Conservation (phyloP, 805 yeast genomes). For the Komagataella pseudopastoris region DNA sequence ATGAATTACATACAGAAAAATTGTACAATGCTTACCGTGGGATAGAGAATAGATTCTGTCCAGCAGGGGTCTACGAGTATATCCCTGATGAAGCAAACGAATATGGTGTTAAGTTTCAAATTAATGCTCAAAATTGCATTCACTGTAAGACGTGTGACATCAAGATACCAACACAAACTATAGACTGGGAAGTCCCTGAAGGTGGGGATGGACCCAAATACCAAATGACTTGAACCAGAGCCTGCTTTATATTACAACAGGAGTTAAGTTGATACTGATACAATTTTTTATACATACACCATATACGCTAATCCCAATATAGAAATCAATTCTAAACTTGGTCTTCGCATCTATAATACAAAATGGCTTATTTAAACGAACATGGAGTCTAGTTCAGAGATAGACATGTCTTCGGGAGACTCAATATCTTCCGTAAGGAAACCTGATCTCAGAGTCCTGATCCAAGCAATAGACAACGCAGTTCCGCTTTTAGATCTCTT, state of each 20-base stretch:
- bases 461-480: constrained; percentile 45
- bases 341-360: neutral
- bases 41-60: constrained; percentile 85
- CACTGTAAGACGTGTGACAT: constrained; percentile 98
- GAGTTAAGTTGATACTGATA: neutral
- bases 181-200: constrained; percentile 95
- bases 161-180: constrained; percentile 90
- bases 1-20: constrained; percentile 48
- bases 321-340: neutral
- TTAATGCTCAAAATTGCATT: constrained; percentile 93
- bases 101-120: constrained; percentile 73
- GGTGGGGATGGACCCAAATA: constrained; percentile 99
- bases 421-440: constrained; percentile 68
- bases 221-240: constrained; percentile 40
- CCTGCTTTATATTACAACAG: neutral
- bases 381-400: constrained; percentile 51
- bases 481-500: constrained; percentile 2
- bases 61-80: constrained; percentile 97
- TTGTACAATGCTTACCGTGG: constrained; percentile 76
- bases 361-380: constrained; percentile 14
- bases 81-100: constrained; percentile 43
- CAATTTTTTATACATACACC: neutral
- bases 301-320: neutral
- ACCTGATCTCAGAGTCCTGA: constrained; percentile 61
- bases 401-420: constrained; percentile 64